A percentile compares a stretch with the other conserved stretches of the same genome.
Evolutionary conservation across 441 rosid genomes (phyloP).

Genomic region (Pelargonium citronellum): DNA sequence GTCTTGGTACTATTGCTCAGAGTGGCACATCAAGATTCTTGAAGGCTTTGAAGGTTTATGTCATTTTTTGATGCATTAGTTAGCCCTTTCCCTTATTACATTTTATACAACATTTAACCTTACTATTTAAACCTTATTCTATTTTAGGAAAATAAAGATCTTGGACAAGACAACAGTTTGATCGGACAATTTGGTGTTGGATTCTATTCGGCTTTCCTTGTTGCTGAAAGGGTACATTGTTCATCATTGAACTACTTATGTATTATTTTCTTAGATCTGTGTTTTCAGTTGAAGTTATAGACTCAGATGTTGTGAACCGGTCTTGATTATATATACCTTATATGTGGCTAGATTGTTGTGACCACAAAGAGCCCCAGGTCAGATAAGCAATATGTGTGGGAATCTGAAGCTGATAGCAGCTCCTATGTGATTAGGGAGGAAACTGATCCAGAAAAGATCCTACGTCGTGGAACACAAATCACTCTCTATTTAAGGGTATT

Average conservation of each 20-base stretch:
- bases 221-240: slow-evolving; percentile 71
- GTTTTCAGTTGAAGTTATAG: neutral
- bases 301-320: slow-evolving; percentile 10
- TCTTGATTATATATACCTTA: slow-evolving; percentile 10
- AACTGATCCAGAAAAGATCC: slow-evolving; percentile 65
- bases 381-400: slow-evolving; percentile 94
- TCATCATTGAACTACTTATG: neutral
- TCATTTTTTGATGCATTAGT: neutral
- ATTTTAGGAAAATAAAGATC: slow-evolving; percentile 75
- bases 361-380: slow-evolving; percentile 88
- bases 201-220: slow-evolving; percentile 93
- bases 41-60: slow-evolving; percentile 69
- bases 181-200: slow-evolving; percentile 99
- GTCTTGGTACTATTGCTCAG: slow-evolving; percentile 98
- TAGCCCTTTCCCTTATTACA: neutral
- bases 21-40: slow-evolving; percentile 92
- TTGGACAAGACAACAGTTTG: slow-evolving; percentile 78
- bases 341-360: slow-evolving; percentile 59
- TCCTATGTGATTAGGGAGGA: slow-evolving; percentile 77
- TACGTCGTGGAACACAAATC: slow-evolving; percentile 80
- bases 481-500: slow-evolving; percentile 81
- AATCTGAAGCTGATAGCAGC: slow-evolving; percentile 80
- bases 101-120: neutral
- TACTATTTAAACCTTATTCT: neutral
- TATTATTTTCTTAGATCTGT: slow-evolving; percentile 3